These are phyloP conservation scores for Coprinopsis sp. DNA, from an alignment of 768 basidiomycete genomes.

Conservation along the genomic window DNA sequence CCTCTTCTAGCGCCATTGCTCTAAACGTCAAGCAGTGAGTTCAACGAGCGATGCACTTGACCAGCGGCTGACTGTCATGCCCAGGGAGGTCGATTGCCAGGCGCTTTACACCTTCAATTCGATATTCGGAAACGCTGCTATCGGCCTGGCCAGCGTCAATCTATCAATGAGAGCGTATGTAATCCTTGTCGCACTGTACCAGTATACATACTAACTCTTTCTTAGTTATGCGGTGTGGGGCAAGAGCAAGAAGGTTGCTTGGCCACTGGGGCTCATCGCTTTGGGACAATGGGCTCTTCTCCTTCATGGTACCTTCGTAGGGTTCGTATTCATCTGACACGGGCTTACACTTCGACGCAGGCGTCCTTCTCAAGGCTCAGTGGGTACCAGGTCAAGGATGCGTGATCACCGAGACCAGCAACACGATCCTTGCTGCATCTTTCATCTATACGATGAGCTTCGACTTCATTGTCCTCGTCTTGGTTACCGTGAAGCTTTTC, in stretches of 20 bases:
- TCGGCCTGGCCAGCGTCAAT: constrained; percentile 69
- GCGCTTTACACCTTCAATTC: constrained; percentile 65
- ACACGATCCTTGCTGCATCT: constrained; percentile 52
- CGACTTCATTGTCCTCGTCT: constrained; percentile 56
- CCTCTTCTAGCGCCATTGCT: constrained; percentile 42
- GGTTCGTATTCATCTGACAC: background rate
- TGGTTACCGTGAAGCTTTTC: constrained; percentile 60
- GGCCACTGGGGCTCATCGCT: constrained; percentile 50
- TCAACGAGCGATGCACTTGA: background rate
- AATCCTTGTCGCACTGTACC: constrained; percentile 11
- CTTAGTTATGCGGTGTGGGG: constrained; percentile 69
- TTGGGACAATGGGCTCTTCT: constrained; percentile 70
- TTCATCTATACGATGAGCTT: constrained; percentile 76
- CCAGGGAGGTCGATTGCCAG: constrained; percentile 57
- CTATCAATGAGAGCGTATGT: constrained; percentile 64
- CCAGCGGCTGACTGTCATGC: background rate
- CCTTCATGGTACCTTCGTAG: constrained; percentile 47
- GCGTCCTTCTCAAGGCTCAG: constrained; percentile 53
- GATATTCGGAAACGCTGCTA: constrained; percentile 59
- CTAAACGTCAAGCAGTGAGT: constrained; percentile 52
- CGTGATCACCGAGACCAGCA: constrained; percentile 55
- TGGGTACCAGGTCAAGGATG: constrained; percentile 51
- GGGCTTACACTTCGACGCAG: constrained; percentile 23
- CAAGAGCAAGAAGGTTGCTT: constrained; percentile 47
- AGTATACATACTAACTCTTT: background rate